These are phyloP conservation scores for Saccharomyces hybrid DNA, from an alignment of 1,139 yeast genomes.

Conservation along the genomic window DNA sequence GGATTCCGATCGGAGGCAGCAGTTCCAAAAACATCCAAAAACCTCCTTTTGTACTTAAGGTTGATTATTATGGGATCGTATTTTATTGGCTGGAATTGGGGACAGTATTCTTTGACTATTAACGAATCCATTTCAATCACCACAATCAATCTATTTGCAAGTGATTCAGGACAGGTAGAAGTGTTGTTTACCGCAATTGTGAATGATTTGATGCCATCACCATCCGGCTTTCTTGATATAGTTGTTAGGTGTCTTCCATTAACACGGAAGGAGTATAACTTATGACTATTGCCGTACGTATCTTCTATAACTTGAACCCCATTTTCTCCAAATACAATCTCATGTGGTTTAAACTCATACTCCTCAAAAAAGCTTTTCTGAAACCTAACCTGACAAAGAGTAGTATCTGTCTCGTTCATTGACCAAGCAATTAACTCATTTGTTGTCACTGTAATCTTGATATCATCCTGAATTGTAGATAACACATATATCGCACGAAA, in stretches of 20 bases:
- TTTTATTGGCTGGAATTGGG: constrained; percentile 43
- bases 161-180: constrained; percentile 26
- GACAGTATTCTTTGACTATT: constrained; percentile 48
- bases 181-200: constrained; percentile 29
- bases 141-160: constrained; percentile 40
- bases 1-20: constrained; percentile 15
- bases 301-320: constrained; percentile 28
- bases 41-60: constrained; percentile 36
- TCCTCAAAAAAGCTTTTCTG: constrained; percentile 23
- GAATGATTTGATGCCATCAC: constrained; percentile 35
- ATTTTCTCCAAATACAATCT: constrained; percentile 29
- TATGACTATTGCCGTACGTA: constrained; percentile 17
- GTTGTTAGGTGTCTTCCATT: constrained; percentile 45
- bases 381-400: constrained; percentile 25
- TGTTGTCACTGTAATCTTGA: constrained; percentile 25
- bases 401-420: constrained; percentile 27
- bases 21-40: constrained; percentile 26
- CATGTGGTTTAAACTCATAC: constrained; percentile 24
- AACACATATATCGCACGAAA: constrained; percentile 21
- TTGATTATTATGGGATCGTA: constrained; percentile 36
- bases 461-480: constrained; percentile 23
- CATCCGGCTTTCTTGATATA: constrained; percentile 44
- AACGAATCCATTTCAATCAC: constrained; percentile 44
- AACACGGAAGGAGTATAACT: constrained; percentile 39
- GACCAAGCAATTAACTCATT: constrained; percentile 24